Base-by-base conservation (phyloP, 2,329 filamentous ascomycete species). In the Graphilbum fragrans region DNA sequence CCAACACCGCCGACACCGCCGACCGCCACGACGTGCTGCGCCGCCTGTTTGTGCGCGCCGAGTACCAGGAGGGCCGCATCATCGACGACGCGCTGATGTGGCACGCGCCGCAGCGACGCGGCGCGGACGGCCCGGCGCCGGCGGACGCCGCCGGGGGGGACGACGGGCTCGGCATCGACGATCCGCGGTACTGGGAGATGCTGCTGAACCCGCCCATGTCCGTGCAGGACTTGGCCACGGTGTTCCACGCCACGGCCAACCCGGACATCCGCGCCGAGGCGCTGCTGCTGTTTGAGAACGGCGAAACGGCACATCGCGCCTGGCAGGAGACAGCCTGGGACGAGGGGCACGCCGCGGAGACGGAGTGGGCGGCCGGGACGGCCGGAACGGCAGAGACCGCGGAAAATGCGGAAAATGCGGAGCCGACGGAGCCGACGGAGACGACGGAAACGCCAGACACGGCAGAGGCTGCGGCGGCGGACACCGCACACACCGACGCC, bases 1-100 rank as follows among this genome's bases (percentile, higher is more conserved):
- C 74, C 34, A 74, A 80, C 50, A 64, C 66, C 23, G 66, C 69
- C 10, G 81, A 85, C 38, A 49, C 42, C 37, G 49, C 45, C 29
- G 41, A 35, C 44, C 44, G 48, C 23, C 38, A 44, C 23, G 45
- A 51, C 34, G 41, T 45, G 35, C 32, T 48, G 44, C 29, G 42
- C 18, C 44, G 64, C 20, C 53, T 74, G 25, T 74, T 76, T 39
- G 51, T 52, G 23, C 53, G 54, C 34, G 54, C 49, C 41, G 51
- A 45, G 41, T 56, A 34, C 23, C n/a, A 21, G 5, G 23, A 34
- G n/a, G 32, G 14, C 32, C 4, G 7, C 32, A 34, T 17, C 14
- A 10, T 18, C n/a, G 12, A 34, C 32, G 14, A 16, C 14, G 29
- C n/a, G 8, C 11, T 31, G 6, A 10, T 31, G 8, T 31, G n/a